Evolutionary conservation across 768 basidiomycete species (phyloP), one percentile per base, ranked within the genome.

Genomic region (Pleurotus pulmonarius): DNA sequence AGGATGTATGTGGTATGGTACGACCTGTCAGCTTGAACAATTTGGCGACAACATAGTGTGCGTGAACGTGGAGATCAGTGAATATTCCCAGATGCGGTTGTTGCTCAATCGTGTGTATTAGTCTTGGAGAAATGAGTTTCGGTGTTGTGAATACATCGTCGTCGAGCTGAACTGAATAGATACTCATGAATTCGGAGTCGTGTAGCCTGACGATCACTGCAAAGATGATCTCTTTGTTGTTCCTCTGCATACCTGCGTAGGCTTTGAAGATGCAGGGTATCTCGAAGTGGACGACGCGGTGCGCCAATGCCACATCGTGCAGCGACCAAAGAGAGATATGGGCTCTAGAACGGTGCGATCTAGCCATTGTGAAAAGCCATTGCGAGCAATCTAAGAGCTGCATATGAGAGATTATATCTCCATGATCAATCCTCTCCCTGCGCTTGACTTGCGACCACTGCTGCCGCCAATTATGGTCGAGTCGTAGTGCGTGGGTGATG

Each of bases 381-480:
- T 72, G 65, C 12, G 74, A 71, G n/a, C 78, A 45, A 18, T 45
- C 79, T 16, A 83, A 70, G 48, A 80, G 69, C 56, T 75, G 75
- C 68, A 83, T 75, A 46, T 75, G 71, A 25, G 73, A 70, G 43
- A 80, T 73, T 16, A 76, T 71, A 29, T 70, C 73, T 15, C 69
- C 68, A 45, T 71, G 64, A 5, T 67, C 64, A 49, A 84, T 70
- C 39, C 71, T 69, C 29, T 64, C 70, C 25, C 76, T 64, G 54
- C 68, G 61, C 44, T 67, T 69, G 49, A 81, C 70, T 22, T 60
- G 64, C 3, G 76, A 66, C 26, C 60, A 64, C 13, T 68, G 64
- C 40, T 69, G 66, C 41, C 68, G 65, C 83, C 83, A 86, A 57
- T 79, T 82, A 45, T 63, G 68, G 46, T 85, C 79, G 16, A 86